Evolutionary conservation across 176 grass and related monocot species (phyloP).

Genomic region (Oryza coarctata): DNA sequence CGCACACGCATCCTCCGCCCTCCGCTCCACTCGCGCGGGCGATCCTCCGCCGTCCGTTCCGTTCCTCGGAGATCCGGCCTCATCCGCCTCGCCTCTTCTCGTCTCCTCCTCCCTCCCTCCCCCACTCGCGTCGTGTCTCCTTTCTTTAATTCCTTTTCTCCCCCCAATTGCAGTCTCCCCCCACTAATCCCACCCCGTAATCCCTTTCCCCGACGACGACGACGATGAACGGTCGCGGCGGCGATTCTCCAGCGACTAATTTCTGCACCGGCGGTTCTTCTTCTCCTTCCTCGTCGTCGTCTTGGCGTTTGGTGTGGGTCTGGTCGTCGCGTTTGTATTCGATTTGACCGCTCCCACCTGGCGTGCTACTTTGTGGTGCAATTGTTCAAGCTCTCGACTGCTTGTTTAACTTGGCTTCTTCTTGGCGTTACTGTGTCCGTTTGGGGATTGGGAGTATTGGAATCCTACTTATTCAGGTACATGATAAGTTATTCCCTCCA

Average conservation of each 20-base stretch:
- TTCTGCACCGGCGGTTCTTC: constrained; percentile 5
- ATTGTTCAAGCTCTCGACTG: neutral
- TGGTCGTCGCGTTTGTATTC: neutral
- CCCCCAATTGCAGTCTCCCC: constrained; percentile 19
- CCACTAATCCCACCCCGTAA: constrained; percentile 32
- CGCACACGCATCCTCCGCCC: neutral
- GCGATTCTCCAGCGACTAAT: neutral
- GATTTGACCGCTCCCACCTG: constrained; percentile 19
- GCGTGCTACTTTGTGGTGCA: neutral
- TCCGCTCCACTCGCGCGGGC: constrained; percentile 30
- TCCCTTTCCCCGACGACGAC: neutral
- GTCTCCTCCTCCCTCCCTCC: constrained; percentile 8
- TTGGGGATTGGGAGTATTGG: neutral
- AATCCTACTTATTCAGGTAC: constrained; percentile 6
- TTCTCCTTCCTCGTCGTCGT: neutral
- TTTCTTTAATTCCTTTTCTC: constrained; percentile 33
- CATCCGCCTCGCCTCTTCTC: constrained; percentile 20
- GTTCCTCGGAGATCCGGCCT: constrained; percentile 21
- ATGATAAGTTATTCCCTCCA: neutral
- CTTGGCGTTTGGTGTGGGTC: constrained; percentile 5
- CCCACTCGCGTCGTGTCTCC: constrained; percentile 20
- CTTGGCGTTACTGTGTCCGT: constrained; percentile 12
- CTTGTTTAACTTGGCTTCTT: neutral
- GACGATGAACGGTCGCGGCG: constrained; percentile 35
- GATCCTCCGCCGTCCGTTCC: constrained; percentile 43